Conservation (phyloP, 2,329 filamentous ascomycete genomes). For the Colletotrichum plurivorum region DNA sequence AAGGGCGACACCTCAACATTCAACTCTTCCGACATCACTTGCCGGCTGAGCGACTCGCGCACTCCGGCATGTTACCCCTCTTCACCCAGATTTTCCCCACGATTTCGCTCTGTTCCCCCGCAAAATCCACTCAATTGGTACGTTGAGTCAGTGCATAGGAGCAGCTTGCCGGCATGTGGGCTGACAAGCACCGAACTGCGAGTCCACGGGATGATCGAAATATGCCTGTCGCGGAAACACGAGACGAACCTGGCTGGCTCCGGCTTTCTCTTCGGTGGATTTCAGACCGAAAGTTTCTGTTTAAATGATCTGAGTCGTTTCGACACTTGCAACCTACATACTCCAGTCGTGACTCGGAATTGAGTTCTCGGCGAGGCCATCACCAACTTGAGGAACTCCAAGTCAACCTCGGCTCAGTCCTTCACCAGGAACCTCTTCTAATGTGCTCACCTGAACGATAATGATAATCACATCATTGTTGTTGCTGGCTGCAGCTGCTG, state of each 20-base stretch:
- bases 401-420: not conserved
- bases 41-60: conserved; percentile 2
- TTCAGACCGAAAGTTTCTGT: not conserved
- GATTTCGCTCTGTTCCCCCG: not conserved
- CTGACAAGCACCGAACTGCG: not conserved
- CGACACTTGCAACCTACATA: not conserved
- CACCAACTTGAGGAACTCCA: not conserved
- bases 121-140: not conserved
- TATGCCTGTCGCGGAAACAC: not conserved
- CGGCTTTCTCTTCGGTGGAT: not conserved
- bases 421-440: not conserved
- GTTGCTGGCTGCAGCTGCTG: not conserved
- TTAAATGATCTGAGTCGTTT: not conserved
- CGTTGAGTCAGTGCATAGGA: not conserved
- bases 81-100: conserved; percentile 15
- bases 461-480: not conserved
- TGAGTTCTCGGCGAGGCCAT: not conserved
- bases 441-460: too few relatives aligned
- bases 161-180: not conserved
- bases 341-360: not conserved
- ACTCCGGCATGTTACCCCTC: not conserved
- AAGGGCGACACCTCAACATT: not conserved
- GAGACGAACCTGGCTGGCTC: not conserved
- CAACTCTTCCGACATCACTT: not conserved
- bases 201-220: conserved; percentile 1